Conservation (phyloP, 495 filamentous ascomycete genomes). For the Aspergillus campestris region DNA sequence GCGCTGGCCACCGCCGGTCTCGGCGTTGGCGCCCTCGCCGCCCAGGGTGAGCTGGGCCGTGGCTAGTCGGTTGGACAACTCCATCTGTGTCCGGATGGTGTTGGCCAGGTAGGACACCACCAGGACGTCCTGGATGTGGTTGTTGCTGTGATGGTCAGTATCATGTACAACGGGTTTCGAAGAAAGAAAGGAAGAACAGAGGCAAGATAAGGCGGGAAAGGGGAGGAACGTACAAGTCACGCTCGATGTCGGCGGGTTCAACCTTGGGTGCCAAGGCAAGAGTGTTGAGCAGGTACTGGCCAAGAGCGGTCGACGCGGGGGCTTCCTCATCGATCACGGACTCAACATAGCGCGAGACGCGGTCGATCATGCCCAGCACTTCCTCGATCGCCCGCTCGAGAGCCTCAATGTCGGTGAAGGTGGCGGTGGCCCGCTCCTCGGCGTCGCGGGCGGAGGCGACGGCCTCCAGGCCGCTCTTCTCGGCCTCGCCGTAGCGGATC, state of each 20-base stretch:
- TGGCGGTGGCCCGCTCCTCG: constrained; percentile 60
- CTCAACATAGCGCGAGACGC: constrained; percentile 81
- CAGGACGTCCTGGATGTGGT: constrained; percentile 96
- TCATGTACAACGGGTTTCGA: too few species aligned
- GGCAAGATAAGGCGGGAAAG: neutral
- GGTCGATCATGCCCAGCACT: constrained; percentile 77
- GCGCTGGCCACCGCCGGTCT: constrained; percentile 33
- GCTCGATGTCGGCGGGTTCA: constrained; percentile 75
- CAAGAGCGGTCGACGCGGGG: constrained; percentile 70
- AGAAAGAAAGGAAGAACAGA: neutral
- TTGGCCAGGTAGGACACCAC: constrained; percentile 96
- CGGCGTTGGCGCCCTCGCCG: constrained; percentile 32
- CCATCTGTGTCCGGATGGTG: constrained; percentile 98
- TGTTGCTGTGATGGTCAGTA: constrained; percentile 53
- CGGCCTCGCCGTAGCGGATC: constrained; percentile 80
- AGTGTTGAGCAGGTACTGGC: constrained; percentile 89
- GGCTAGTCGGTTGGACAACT: constrained; percentile 87
- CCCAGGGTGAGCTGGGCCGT: constrained; percentile 69
- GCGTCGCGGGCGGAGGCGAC: constrained; percentile 72
- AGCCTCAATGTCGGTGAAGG: constrained; percentile 80
- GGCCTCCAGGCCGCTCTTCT: constrained; percentile 84
- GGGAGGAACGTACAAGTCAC: constrained; percentile 65
- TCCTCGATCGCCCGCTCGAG: constrained; percentile 77
- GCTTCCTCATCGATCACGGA: constrained; percentile 67
- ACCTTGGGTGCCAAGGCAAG: constrained; percentile 92